These are phyloP conservation scores for Nidularia pulvinata DNA, from an alignment of 768 basidiomycete genomes.

Conservation along the genomic window DNA sequence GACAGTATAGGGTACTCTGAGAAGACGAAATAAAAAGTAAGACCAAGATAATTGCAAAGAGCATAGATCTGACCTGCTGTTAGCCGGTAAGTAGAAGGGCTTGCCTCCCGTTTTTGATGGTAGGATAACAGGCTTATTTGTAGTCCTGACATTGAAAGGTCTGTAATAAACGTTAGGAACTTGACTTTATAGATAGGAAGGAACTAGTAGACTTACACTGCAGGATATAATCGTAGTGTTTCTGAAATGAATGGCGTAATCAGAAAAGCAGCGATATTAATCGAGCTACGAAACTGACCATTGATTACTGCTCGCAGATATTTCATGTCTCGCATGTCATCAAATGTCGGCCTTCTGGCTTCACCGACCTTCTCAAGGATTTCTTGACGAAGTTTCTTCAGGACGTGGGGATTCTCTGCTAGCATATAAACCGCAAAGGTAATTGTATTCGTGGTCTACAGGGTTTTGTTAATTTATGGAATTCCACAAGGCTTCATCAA, in stretches of 20 bases:
- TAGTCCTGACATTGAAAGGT: conserved; percentile 29
- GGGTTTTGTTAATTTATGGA: conserved; percentile 20
- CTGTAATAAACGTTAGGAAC: conserved; percentile 12
- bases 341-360: conserved; percentile 44
- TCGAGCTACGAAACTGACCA: conserved; percentile 20
- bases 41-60: no score
- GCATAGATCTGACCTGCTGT: conserved; percentile 17
- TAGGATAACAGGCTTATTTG: neutral
- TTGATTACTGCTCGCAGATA: conserved; percentile 60
- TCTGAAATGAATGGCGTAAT: conserved; percentile 24
- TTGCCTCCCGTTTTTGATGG: neutral
- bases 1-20: conserved; percentile 35
- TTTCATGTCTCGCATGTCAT: conserved; percentile 57
- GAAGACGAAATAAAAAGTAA: no score
- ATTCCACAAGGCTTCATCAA: neutral
- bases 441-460: conserved; percentile 45
- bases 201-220: conserved; percentile 33
- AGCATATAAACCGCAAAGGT: conserved; percentile 58
- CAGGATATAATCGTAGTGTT: conserved; percentile 50
- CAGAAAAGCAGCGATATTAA: neutral
- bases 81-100: neutral
- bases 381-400: conserved; percentile 46
- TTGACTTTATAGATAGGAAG: neutral
- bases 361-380: conserved; percentile 45
- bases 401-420: conserved; percentile 48